These are phyloP conservation scores for Phytophthora fragariaefolia DNA, from an alignment of 352 stramenopile species.

Conservation along the genomic window DNA sequence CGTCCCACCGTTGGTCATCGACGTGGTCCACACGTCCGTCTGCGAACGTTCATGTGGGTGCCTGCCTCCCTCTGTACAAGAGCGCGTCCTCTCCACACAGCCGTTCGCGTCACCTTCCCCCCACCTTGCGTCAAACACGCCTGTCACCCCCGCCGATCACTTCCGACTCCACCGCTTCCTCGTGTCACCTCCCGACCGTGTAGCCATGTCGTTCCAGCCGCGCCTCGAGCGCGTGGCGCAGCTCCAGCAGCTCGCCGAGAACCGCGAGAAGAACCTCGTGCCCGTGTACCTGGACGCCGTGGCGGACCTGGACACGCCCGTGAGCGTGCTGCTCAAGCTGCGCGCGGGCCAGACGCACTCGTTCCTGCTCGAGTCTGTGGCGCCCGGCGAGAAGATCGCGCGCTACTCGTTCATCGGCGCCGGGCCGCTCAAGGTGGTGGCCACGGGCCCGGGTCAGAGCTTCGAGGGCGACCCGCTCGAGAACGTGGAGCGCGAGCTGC, in stretches of 20 bases:
- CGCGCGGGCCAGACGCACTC: constrained; percentile 77
- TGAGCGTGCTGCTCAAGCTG: constrained; percentile 90
- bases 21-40: constrained; percentile 10
- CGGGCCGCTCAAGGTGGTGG: constrained; percentile 77
- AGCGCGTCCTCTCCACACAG: constrained; percentile 5
- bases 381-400: constrained; percentile 85
- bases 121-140: constrained; percentile 9
- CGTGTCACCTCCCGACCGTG: too few relatives aligned
- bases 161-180: background rate
- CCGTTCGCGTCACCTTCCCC: constrained; percentile 6
- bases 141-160: constrained; percentile 4
- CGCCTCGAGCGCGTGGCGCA: constrained; percentile 65
- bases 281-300: constrained; percentile 87
- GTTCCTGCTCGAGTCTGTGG: constrained; percentile 89
- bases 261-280: constrained; percentile 86
- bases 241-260: constrained; percentile 59
- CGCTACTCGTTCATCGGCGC: constrained; percentile 92
- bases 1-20: too few relatives aligned
- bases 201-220: constrained; percentile 69
- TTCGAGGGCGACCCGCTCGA: constrained; percentile 75
- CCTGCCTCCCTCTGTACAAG: constrained; percentile 18
- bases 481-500: constrained; percentile 85
- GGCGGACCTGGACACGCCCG: constrained; percentile 87
- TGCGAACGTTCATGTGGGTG: constrained; percentile 24
- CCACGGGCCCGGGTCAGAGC: constrained; percentile 64